Evolutionary conservation across 495 filamentous ascomycete genomes (phyloP).

Genomic region (Peziza echinospora): DNA sequence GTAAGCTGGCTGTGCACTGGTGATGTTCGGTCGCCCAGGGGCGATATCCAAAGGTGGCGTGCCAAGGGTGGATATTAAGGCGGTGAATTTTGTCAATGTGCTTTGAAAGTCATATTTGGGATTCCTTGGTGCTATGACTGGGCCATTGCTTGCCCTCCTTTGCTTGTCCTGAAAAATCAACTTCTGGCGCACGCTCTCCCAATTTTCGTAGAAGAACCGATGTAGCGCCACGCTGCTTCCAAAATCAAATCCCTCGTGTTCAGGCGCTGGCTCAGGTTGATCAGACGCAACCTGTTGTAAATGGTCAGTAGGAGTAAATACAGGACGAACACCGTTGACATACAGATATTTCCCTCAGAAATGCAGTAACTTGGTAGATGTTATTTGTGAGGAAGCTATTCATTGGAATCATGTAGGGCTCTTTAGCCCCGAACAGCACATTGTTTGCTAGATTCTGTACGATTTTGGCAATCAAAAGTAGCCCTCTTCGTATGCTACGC

Average conservation of each 20-base stretch:
- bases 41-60: constrained; percentile 41
- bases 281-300: too few relatives aligned
- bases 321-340: constrained; percentile 3
- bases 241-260: constrained; percentile 40
- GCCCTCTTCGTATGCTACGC: constrained; percentile 42
- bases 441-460: constrained; percentile 49
- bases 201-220: constrained; percentile 44
- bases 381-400: constrained; percentile 43
- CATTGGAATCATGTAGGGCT: constrained; percentile 45
- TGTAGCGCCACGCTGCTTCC: constrained; percentile 43
- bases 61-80: constrained; percentile 39
- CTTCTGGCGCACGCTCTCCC: constrained; percentile 42
- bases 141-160: neutral
- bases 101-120: constrained; percentile 8
- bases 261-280: constrained; percentile 15
- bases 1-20: constrained; percentile 36
- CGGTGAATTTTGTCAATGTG: constrained; percentile 16
- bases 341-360: constrained; percentile 40
- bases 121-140: constrained; percentile 10
- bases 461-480: constrained; percentile 44
- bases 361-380: constrained; percentile 39
- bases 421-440: constrained; percentile 46
- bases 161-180: constrained; percentile 30
- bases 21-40: constrained; percentile 36
- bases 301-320: constrained; percentile 3